Conservation (phyloP, 1,284 basidiomycete species). For the Microbotryum intermedium region DNA sequence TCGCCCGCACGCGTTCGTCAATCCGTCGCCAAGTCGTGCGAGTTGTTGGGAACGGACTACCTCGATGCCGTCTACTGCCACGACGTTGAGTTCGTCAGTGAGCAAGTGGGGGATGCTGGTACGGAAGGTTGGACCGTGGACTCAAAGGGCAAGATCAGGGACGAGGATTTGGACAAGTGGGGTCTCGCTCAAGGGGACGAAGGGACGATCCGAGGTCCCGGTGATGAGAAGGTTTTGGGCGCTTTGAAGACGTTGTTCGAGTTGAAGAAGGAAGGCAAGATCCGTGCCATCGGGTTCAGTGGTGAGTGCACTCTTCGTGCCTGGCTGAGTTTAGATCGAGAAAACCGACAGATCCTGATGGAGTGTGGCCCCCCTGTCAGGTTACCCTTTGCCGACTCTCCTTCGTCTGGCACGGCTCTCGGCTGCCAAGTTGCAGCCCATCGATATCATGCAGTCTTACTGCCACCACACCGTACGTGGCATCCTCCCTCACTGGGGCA, state of each 20-base stretch:
- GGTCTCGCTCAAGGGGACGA: conserved; percentile 47
- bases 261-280: conserved; percentile 67
- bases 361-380: conserved; percentile 40
- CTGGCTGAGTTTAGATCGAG: not conserved
- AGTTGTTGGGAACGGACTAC: conserved; percentile 67
- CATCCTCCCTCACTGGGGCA: not conserved
- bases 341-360: not conserved
- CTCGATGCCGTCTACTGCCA: conserved; percentile 82
- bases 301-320: conserved; percentile 45
- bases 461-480: conserved; percentile 59
- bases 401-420: conserved; percentile 73
- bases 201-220: conserved; percentile 56
- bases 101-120: conserved; percentile 27
- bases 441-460: conserved; percentile 77
- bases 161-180: conserved; percentile 30
- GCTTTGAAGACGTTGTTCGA: conserved; percentile 63
- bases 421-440: conserved; percentile 52
- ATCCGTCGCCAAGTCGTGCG: conserved; percentile 63
- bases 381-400: conserved; percentile 80
- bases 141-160: conserved; percentile 27
- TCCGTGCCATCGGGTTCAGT: conserved; percentile 74
- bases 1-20: conserved; percentile 58
- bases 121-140: conserved; percentile 29
- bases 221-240: conserved; percentile 68
- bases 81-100: conserved; percentile 76